These are phyloP conservation scores for Hypoxylon rickii DNA, from an alignment of 495 filamentous ascomycete species.

Conservation along the genomic window DNA sequence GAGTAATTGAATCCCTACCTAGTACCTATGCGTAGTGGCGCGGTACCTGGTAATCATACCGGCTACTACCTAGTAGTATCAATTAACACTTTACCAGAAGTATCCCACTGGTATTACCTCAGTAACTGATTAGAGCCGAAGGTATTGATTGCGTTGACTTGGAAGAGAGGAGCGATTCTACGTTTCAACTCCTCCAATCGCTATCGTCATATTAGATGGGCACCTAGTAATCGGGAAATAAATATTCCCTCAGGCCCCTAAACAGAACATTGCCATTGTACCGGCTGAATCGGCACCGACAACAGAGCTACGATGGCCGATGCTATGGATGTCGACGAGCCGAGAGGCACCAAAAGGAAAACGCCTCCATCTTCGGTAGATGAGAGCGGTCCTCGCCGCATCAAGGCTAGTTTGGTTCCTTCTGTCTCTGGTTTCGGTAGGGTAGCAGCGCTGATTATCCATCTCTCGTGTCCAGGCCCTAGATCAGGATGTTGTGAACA, in stretches of 20 bases:
- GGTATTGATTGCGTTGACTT: too few relatives aligned
- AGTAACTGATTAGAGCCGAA: too few relatives aligned
- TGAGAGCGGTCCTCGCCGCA: conserved; percentile 65
- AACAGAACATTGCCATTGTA: neutral
- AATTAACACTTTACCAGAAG: too few relatives aligned
- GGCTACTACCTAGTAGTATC: too few relatives aligned
- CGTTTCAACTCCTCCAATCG: too few relatives aligned
- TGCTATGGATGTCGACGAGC: conserved; percentile 52
- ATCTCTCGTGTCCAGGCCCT: conserved; percentile 62
- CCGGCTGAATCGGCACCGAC: neutral
- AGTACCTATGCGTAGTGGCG: neutral
- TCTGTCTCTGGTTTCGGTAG: neutral
- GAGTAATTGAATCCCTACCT: neutral
- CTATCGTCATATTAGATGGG: too few relatives aligned
- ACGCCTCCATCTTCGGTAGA: conserved; percentile 46
- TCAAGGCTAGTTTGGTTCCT: conserved; percentile 56
- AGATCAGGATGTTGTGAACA: conserved; percentile 95
- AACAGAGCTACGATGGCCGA: conserved; percentile 45
- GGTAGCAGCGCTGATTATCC: conserved; percentile 16
- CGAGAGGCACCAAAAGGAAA: conserved; percentile 68
- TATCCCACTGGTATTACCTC: too few relatives aligned
- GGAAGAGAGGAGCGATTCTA: too few relatives aligned
- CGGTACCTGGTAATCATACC: too few relatives aligned
- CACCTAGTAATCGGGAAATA: too few relatives aligned
- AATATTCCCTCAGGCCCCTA: conserved; percentile 1